Percentiles rank a stretch among this genome's conserved stretches.
phyloP scores from a whole-genome alignment of 2,329 filamentous ascomycete genomes.

The Beauveria brongniartii region DNA sequence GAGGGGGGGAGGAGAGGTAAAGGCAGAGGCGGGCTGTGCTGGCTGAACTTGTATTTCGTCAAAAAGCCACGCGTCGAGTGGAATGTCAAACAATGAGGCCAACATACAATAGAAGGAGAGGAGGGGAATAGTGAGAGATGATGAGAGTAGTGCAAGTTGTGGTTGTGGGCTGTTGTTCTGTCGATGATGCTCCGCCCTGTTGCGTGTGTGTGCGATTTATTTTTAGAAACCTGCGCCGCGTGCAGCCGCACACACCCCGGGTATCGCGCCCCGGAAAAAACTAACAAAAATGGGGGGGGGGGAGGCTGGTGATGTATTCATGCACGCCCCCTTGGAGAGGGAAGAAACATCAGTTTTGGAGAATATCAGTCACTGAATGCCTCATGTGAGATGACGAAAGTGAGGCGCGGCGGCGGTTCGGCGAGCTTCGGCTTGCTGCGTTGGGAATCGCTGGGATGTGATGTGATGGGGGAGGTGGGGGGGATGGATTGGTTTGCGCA shows the following conservation, averaged over 20 bases:
- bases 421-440: no score
- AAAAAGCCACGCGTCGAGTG: background rate
- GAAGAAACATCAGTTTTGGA: no score
- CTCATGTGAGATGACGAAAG: background rate
- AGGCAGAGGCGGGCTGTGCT: no score
- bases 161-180: background rate
- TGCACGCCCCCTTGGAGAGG: background rate
- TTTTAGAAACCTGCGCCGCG: background rate
- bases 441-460: no score
- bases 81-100: background rate
- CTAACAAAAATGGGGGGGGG: background rate
- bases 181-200: background rate
- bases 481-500: no score
- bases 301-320: background rate
- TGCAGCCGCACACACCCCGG: background rate
- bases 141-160: background rate
- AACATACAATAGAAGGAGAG: no score
- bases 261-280: background rate
- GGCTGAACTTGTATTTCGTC: background rate
- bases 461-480: no score
- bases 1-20: no score
- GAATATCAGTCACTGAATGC: no score
- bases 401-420: no score
- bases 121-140: background rate
- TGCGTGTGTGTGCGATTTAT: background rate